Evolutionary conservation across 1,284 basidiomycete species (phyloP).

Genomic region (Vanrija sp.): DNA sequence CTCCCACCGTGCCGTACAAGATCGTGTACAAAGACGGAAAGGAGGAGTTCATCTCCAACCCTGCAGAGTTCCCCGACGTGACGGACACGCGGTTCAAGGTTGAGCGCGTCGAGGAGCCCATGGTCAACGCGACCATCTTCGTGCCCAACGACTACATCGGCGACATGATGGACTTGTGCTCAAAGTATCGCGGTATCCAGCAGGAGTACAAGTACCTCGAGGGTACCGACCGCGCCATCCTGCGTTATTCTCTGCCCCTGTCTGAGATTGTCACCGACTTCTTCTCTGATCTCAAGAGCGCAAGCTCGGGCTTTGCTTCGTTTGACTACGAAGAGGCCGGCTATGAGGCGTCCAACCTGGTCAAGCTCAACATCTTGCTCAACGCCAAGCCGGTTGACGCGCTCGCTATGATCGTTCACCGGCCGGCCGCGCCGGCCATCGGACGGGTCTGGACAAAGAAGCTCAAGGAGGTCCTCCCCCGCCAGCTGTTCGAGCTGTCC

Average conservation of each 20-base stretch:
- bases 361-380: constrained; percentile 84
- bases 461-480: constrained; percentile 83
- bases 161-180: constrained; percentile 88
- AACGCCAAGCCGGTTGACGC: constrained; percentile 86
- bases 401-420: constrained; percentile 80
- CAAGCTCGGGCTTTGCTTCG: constrained; percentile 83
- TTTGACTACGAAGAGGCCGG: constrained; percentile 93
- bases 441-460: constrained; percentile 83
- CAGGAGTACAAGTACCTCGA: constrained; percentile 76
- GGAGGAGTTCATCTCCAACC: constrained; percentile 71
- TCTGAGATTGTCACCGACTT: constrained; percentile 86
- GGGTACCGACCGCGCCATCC: constrained; percentile 59
- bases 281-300: constrained; percentile 80
- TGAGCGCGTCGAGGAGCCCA: constrained; percentile 76
- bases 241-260: constrained; percentile 78
- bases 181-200: constrained; percentile 69
- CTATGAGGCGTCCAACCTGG: constrained; percentile 71
- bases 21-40: constrained; percentile 71
- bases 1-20: constrained; percentile 90
- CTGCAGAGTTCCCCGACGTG: constrained; percentile 84
- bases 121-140: constrained; percentile 77
- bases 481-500: constrained; percentile 89
- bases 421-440: constrained; percentile 62
- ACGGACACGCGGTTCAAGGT: constrained; percentile 62
- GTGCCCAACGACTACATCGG: constrained; percentile 83